phyloP scores from a whole-genome alignment of 192 early-diverging fungal genomes.

The Backusella macrospora region DNA sequence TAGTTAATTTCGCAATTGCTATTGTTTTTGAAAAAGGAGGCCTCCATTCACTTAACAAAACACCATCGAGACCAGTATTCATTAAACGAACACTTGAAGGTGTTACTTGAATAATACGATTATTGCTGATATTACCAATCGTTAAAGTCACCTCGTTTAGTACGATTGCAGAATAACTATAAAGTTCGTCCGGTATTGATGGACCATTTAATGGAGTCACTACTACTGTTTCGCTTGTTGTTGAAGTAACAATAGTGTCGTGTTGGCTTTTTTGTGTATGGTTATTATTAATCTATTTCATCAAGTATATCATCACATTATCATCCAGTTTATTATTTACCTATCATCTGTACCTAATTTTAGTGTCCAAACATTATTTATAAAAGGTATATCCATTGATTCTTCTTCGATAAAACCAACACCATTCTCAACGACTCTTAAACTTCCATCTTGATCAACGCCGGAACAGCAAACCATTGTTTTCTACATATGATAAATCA shows the following conservation, averaged over 20 bases:
- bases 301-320: background rate
- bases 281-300: background rate
- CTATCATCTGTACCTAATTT: constrained; percentile 41
- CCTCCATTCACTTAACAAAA: constrained; percentile 53
- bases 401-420: constrained; percentile 79
- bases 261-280: constrained; percentile 35
- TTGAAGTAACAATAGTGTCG: constrained; percentile 63
- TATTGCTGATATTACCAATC: constrained; percentile 43
- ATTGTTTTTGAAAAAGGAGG: constrained; percentile 48
- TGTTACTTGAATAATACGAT: constrained; percentile 66
- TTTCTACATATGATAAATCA: constrained; percentile 50
- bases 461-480: constrained; percentile 87
- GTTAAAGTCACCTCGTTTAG: constrained; percentile 44
- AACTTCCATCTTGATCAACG: constrained; percentile 64
- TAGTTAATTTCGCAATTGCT: constrained; percentile 58
- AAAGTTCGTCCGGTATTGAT: constrained; percentile 45
- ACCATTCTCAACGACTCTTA: constrained; percentile 87
- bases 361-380: constrained; percentile 76
- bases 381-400: constrained; percentile 60
- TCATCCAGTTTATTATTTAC: constrained; percentile 33
- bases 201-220: background rate
- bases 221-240: constrained; percentile 63
- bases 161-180: constrained; percentile 42
- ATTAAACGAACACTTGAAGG: constrained; percentile 51
- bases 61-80: constrained; percentile 29